Evolutionary conservation across 371 early-diverging fungal species (phyloP).

Genomic region (Circinella minor): DNA sequence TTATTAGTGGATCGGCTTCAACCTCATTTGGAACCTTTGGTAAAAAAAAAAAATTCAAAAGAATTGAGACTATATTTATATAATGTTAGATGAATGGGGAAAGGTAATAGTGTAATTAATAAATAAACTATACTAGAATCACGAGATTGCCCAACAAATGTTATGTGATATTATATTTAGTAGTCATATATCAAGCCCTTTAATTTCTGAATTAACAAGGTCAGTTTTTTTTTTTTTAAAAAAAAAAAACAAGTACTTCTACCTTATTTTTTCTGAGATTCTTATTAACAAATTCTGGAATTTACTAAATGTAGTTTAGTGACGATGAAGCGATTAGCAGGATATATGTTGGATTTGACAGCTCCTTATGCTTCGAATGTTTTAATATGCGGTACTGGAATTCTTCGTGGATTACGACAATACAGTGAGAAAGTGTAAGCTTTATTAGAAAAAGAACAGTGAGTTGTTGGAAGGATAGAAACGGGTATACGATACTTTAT

Average conservation of each 20-base stretch:
- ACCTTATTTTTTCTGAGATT: too few species aligned
- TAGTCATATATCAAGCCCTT: slow-evolving; percentile 9
- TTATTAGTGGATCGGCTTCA: slow-evolving; percentile 24
- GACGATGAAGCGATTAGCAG: slow-evolving; percentile 18
- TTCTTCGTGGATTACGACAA: slow-evolving; percentile 12
- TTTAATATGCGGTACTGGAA: slow-evolving; percentile 11
- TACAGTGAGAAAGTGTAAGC: slow-evolving; percentile 12
- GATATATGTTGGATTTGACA: slow-evolving; percentile 20
- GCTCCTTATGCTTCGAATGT: slow-evolving; percentile 18
- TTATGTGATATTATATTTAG: slow-evolving; percentile 22
- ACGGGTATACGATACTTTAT: too few species aligned
- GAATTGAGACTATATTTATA: not conserved
- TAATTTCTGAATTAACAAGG: slow-evolving; percentile 19
- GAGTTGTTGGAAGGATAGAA: too few species aligned
- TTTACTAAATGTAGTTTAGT: slow-evolving; percentile 8
- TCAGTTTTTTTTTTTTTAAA: slow-evolving; percentile 4
- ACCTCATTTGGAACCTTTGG: slow-evolving; percentile 18
- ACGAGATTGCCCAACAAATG: slow-evolving; percentile 23
- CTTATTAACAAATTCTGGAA: too few species aligned
- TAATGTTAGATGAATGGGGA: too few species aligned
- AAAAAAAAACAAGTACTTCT: too few species aligned
- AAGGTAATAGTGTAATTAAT: not conserved
- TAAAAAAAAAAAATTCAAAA: slow-evolving; percentile 1
- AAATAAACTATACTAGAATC: slow-evolving; percentile 8
- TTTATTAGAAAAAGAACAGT: too few species aligned